These are phyloP conservation scores for Lanmaoa pseudosensibilis DNA, from an alignment of 768 basidiomycete genomes.

Conservation along the genomic window DNA sequence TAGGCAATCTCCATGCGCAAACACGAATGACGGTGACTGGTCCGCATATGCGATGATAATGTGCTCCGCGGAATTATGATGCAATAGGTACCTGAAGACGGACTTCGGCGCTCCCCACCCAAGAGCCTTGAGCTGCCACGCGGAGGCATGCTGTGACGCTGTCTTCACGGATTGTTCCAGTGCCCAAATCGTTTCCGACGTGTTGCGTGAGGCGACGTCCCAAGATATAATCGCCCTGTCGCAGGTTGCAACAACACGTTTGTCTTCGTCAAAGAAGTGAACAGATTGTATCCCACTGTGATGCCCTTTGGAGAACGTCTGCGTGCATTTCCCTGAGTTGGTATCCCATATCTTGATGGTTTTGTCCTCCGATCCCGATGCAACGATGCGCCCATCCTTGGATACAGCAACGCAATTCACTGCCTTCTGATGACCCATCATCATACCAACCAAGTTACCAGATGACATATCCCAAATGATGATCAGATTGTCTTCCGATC, in stretches of 20 bases:
- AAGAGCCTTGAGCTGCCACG: slow-evolving; percentile 5
- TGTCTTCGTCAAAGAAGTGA: slow-evolving; percentile 13
- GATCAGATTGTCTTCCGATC: slow-evolving; percentile 23
- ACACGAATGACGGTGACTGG: slow-evolving; percentile 5
- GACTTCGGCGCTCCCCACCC: slow-evolving; percentile 7
- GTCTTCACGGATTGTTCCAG: neutral
- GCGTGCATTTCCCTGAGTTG: slow-evolving; percentile 13
- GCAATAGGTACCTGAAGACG: neutral
- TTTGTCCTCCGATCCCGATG: slow-evolving; percentile 27
- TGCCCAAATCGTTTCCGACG: neutral
- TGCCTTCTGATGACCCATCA: slow-evolving; percentile 22
- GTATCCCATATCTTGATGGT: slow-evolving; percentile 27
- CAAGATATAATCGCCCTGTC: slow-evolving; percentile 9
- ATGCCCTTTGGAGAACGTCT: slow-evolving; percentile 18
- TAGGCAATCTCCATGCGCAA: neutral
- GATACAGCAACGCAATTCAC: slow-evolving; percentile 24
- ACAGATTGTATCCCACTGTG: slow-evolving; percentile 11
- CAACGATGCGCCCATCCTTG: slow-evolving; percentile 13
- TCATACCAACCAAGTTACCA: slow-evolving; percentile 13
- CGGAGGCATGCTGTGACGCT: neutral
- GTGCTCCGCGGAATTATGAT: neutral
- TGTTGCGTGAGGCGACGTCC: slow-evolving; percentile 5
- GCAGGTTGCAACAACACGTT: slow-evolving; percentile 5
- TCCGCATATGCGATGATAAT: neutral
- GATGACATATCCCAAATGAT: slow-evolving; percentile 25